Conservation (phyloP, 2,329 filamentous ascomycete genomes). For the Juglanconis sp. region DNA sequence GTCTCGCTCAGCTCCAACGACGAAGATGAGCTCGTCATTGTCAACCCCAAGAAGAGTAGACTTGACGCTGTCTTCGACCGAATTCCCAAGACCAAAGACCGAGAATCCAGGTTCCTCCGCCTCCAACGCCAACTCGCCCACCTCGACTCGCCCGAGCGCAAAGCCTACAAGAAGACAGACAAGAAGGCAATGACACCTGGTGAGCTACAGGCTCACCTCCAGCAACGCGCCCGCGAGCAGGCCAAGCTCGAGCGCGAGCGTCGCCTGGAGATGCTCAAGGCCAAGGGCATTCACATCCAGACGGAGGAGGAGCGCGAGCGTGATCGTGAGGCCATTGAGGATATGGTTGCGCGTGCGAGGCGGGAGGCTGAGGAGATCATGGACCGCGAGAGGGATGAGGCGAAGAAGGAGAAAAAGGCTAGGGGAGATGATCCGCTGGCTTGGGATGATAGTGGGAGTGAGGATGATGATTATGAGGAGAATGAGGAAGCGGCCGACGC, state of each 20-base stretch:
- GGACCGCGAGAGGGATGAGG: constrained; percentile 70
- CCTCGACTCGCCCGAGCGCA: constrained; percentile 60
- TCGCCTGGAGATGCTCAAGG: constrained; percentile 71
- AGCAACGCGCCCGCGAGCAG: constrained; percentile 73
- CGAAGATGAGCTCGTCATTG: constrained; percentile 63
- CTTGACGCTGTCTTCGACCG: constrained; percentile 67
- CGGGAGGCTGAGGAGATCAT: constrained; percentile 77
- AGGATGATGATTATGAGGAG: constrained; percentile 43
- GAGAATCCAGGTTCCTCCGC: constrained; percentile 62
- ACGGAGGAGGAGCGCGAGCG: constrained; percentile 81
- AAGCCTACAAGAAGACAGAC: constrained; percentile 39
- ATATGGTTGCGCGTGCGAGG: constrained; percentile 81
- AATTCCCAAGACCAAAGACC: constrained; percentile 58
- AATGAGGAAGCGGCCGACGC: constrained; percentile 38
- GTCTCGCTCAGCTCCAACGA: constrained; percentile 43
- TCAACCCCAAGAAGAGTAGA: constrained; percentile 45
- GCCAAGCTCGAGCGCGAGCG: constrained; percentile 74
- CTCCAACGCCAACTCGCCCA: constrained; percentile 73
- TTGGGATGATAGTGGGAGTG: constrained; percentile 57
- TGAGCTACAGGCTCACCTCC: constrained; percentile 66
- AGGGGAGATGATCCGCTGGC: constrained; percentile 47
- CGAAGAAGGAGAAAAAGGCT: constrained; percentile 59
- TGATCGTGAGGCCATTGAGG: constrained; percentile 79
- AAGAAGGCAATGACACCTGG: constrained; percentile 61
- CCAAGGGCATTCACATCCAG: constrained; percentile 77